Conservation (phyloP, 208 protist genomes). For the Herpetomonas samuelpessoai region DNA sequence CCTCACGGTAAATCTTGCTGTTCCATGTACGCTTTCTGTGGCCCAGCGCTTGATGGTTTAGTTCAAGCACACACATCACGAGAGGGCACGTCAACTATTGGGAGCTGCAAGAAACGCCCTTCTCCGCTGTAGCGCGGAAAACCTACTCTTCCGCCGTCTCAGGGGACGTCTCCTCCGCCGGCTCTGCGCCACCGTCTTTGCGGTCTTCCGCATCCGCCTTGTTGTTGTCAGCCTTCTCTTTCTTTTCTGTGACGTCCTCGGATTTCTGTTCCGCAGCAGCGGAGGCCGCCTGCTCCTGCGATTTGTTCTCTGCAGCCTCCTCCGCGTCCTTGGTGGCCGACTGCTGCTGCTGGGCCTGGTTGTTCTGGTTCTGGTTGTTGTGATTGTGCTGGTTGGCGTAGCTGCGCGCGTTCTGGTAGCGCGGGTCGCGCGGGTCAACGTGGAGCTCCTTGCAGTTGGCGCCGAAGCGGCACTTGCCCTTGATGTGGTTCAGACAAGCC, state of each 20-base stretch:
- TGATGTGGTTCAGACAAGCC: constrained; percentile 88
- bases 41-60: no score
- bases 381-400: constrained; percentile 26
- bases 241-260: no score
- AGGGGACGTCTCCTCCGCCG: no score
- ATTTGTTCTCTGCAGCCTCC: background rate
- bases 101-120: no score
- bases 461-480: constrained; percentile 89
- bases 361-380: constrained; percentile 20
- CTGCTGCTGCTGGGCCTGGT: constrained; percentile 7
- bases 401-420: constrained; percentile 56
- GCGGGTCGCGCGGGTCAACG: constrained; percentile 57
- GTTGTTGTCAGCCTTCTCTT: background rate
- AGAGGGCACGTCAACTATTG: no score
- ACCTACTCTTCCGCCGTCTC: no score
- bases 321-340: background rate
- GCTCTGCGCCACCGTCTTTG: no score
- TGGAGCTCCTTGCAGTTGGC: constrained; percentile 85
- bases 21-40: no score
- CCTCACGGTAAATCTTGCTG: no score
- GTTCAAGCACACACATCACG: no score
- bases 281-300: background rate
- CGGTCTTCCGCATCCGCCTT: no score
- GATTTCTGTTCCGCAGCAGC: background rate
- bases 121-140: no score